Conservation (phyloP, 495 filamentous ascomycete species). For the Neurospora hispaniola region DNA sequence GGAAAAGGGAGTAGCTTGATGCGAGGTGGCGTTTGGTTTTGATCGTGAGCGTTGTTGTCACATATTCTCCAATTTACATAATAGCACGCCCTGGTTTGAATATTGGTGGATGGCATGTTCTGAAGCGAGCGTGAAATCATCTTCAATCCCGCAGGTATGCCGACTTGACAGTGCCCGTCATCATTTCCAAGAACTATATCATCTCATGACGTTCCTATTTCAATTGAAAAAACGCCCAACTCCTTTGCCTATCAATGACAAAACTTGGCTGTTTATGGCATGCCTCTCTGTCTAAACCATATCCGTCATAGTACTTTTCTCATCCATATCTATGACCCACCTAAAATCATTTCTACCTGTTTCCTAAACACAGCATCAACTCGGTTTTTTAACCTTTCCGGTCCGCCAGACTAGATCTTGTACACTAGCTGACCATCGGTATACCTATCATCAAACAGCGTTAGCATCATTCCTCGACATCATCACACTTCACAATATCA, state of each 20-base stretch:
- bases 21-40: neutral
- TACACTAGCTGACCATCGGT: slow-evolving; percentile 36
- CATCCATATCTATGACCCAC: neutral
- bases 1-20: neutral
- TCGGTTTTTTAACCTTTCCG: neutral
- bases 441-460: slow-evolving; percentile 24
- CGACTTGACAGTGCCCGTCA: neutral
- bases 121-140: neutral
- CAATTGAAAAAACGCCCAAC: neutral
- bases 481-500: neutral
- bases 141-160: neutral
- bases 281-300: neutral
- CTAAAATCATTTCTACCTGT: neutral
- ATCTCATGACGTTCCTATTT: neutral
- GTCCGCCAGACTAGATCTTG: slow-evolving; percentile 24
- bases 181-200: neutral
- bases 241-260: neutral
- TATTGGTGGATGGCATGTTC: neutral
- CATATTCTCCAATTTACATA: neutral
- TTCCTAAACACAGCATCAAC: neutral
- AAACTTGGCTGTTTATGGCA: neutral
- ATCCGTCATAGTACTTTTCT: neutral
- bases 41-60: neutral
- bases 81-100: neutral
- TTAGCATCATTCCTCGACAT: slow-evolving; percentile 15